These are phyloP conservation scores for Colletotrichum siamense DNA, from an alignment of 2,329 filamentous ascomycete species.

Conservation along the genomic window DNA sequence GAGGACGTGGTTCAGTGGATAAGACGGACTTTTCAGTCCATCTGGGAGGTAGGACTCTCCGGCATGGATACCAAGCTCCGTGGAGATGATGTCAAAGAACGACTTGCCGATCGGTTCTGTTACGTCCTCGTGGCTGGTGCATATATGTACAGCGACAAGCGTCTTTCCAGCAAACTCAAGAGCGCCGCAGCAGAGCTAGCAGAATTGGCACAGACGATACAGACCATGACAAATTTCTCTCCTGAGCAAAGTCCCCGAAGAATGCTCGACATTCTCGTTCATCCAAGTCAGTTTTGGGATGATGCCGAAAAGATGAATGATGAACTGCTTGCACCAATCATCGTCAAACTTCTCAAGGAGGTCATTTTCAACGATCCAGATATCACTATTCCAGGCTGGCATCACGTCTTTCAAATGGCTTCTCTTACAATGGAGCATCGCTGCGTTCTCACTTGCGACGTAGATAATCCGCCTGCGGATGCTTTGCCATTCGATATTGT, in stretches of 20 bases:
- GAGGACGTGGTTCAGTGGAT: not conserved
- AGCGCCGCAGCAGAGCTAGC: not conserved
- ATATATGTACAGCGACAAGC: not conserved
- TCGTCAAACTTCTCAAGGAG: not conserved
- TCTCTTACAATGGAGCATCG: not conserved
- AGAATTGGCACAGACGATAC: not conserved
- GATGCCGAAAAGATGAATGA: not conserved
- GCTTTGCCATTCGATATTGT: not conserved
- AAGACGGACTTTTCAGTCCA: not conserved
- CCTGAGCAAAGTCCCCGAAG: not conserved
- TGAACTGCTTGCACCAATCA: not conserved
- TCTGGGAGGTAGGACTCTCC: not conserved
- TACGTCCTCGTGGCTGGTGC: not conserved
- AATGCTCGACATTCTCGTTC: not conserved
- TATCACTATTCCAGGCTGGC: not conserved
- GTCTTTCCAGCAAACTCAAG: not conserved
- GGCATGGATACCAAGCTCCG: fast-evolving
- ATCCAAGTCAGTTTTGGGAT: not conserved
- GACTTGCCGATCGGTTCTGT: not conserved
- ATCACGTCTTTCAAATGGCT: not conserved
- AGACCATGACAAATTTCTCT: fast-evolving
- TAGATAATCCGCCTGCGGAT: not conserved
- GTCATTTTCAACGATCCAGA: not conserved
- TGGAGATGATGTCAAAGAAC: not conserved
- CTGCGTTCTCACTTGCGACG: not conserved